Percentiles rank a stretch among this genome's conserved stretches.
Conservation (phyloP, 1,139 yeast genomes). For the Diutina pseudorugosa region DNA sequence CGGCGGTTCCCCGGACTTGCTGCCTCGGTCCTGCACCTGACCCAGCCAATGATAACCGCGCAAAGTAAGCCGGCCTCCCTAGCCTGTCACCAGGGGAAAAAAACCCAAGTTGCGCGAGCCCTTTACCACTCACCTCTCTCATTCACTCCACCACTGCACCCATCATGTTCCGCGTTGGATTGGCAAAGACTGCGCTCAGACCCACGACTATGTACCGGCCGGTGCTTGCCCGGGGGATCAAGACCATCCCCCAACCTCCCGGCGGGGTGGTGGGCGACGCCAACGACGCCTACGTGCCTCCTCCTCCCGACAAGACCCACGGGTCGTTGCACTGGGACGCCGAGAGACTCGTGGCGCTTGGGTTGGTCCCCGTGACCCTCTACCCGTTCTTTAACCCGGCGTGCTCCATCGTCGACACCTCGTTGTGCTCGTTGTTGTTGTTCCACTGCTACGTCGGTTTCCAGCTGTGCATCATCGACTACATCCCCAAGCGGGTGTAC, state of each 20-base stretch:
- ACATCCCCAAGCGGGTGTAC: slow-evolving; percentile 56
- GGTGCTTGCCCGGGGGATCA: slow-evolving; percentile 15
- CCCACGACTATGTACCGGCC: slow-evolving; percentile 9
- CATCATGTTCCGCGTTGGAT: slow-evolving; percentile 4
- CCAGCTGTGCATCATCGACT: slow-evolving; percentile 70
- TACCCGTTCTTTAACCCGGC: slow-evolving; percentile 9
- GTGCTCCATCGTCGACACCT: slow-evolving; percentile 55
- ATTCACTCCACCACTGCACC: not conserved
- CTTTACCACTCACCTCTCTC: not conserved
- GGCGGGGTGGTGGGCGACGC: slow-evolving; percentile 66
- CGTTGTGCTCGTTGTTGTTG: slow-evolving; percentile 41
- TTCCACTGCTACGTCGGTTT: slow-evolving; percentile 62
- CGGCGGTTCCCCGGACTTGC: not conserved
- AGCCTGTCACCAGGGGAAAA: too few species aligned
- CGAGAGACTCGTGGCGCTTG: slow-evolving; percentile 56
- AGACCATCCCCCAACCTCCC: slow-evolving; percentile 52
- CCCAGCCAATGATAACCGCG: not conserved
- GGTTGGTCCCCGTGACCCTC: slow-evolving; percentile 62
- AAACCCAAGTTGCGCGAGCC: not conserved
- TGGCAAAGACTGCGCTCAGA: slow-evolving; percentile 1
- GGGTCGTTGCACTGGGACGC: slow-evolving; percentile 89
- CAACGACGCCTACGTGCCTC: slow-evolving; percentile 61
- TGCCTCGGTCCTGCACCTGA: not conserved
- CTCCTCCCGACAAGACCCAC: slow-evolving; percentile 47
- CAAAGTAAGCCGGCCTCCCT: not conserved